Conservation (phyloP, 257 asterid genomes). For the Euphrasia confusa region DNA sequence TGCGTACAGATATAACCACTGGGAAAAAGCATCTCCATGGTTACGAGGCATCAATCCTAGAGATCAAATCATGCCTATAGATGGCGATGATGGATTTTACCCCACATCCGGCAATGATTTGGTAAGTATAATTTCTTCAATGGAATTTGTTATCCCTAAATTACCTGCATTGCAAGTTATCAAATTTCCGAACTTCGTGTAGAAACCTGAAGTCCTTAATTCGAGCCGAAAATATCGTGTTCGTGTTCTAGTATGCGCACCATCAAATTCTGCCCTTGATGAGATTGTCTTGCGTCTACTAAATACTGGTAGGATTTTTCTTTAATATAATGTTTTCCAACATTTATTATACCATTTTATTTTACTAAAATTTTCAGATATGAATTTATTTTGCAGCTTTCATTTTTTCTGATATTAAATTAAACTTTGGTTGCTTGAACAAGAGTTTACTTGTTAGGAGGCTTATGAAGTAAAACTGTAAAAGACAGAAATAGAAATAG, state of each 20-base stretch:
- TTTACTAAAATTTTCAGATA: background rate
- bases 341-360: constrained; percentile 8
- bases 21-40: constrained; percentile 98
- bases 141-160: constrained; percentile 1
- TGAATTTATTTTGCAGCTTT: background rate
- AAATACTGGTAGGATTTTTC: constrained; percentile 55
- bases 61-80: constrained; percentile 68
- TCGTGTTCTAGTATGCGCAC: constrained; percentile 95
- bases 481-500: background rate
- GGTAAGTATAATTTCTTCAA: constrained; percentile 40
- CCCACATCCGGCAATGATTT: constrained; percentile 90
- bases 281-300: constrained; percentile 84
- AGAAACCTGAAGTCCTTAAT: constrained; percentile 93
- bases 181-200: constrained; percentile 24
- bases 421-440: constrained; percentile 20
- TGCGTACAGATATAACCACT: constrained; percentile 61
- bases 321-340: constrained; percentile 4
- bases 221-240: constrained; percentile 91
- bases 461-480: constrained; percentile 21
- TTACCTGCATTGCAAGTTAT: constrained; percentile 17
- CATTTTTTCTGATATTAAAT: constrained; percentile 9
- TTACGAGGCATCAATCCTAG: constrained; percentile 73
- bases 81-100: constrained; percentile 97
- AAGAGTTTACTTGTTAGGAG: constrained; percentile 1
- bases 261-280: constrained; percentile 97